phyloP scores from a whole-genome alignment of 2,329 filamentous ascomycete species.

The Trichothecium sympodiale region DNA sequence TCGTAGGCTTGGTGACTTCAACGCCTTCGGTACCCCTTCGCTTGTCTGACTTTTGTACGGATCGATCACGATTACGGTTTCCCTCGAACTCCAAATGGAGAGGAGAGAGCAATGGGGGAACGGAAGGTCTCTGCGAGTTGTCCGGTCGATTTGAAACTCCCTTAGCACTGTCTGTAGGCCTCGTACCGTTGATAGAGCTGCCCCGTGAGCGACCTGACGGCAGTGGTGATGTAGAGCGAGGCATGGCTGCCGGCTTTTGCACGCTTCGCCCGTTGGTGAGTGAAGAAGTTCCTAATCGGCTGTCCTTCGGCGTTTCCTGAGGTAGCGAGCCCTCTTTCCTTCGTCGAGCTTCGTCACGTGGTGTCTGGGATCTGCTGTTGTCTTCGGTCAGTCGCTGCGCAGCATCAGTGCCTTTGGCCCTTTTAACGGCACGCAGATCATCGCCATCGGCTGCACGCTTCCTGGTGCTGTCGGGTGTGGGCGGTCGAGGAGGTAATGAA shows the following conservation, averaged over 20 bases:
- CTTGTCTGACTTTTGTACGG: conserved; percentile 14
- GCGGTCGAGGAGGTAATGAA: conserved; percentile 21
- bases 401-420: conserved; percentile 15
- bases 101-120: conserved; percentile 44
- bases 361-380: conserved; percentile 12
- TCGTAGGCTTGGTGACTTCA: no score
- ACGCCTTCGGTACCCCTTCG: conserved; percentile 1
- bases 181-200: conserved; percentile 30
- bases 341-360: conserved; percentile 19
- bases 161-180: conserved; percentile 17
- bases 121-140: conserved; percentile 22
- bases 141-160: conserved; percentile 27
- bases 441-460: conserved; percentile 35
- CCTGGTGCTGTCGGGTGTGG: conserved; percentile 30
- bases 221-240: conserved; percentile 16
- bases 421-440: conserved; percentile 34
- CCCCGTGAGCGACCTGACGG: conserved; percentile 26
- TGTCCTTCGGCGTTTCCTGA: conserved; percentile 13
- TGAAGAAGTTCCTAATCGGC: conserved; percentile 14
- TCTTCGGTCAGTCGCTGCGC: conserved; percentile 18
- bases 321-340: conserved; percentile 7
- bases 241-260: conserved; percentile 17
- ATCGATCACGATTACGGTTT: conserved; percentile 17
- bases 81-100: conserved; percentile 34
- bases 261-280: conserved; percentile 25